Percentiles rank a stretch among this genome's conserved stretches.
Evolutionary conservation across 345 rosid genomes (phyloP).

Genomic region (Brassica incana): DNA sequence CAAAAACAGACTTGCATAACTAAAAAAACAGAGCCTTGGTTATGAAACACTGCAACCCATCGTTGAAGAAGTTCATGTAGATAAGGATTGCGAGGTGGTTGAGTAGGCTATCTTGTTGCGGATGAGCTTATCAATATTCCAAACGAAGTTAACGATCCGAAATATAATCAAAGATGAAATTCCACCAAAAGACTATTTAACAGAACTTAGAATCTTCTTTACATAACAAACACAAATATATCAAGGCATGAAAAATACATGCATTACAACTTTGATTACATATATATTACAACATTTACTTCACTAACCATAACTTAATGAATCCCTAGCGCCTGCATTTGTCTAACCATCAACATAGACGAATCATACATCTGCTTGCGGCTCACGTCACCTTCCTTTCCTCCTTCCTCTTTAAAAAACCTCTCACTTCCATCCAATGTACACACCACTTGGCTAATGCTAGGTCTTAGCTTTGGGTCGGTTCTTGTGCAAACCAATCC

Average conservation of each 20-base stretch:
- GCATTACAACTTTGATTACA: neutral
- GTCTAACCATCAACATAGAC: conserved; percentile 63
- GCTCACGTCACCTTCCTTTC: conserved; percentile 56
- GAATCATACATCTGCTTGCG: conserved; percentile 63
- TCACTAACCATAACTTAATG: conserved; percentile 43
- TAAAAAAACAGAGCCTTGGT: neutral
- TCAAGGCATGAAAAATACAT: neutral
- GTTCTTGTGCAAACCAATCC: conserved; percentile 86
- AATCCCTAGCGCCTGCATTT: conserved; percentile 86
- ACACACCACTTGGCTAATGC: conserved; percentile 77
- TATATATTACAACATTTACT: conserved; percentile 9
- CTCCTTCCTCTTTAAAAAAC: conserved; percentile 40
- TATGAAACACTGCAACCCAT: neutral
- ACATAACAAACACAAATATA: neutral
- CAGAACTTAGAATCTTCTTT: neutral
- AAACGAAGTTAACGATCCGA: neutral
- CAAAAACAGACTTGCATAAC: neutral
- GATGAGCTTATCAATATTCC: neutral
- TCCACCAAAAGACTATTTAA: neutral
- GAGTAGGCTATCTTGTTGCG: neutral
- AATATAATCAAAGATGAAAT: neutral
- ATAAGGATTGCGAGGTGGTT: neutral
- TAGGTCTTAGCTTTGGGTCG: conserved; percentile 68
- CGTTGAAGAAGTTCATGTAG: neutral
- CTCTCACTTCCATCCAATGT: conserved; percentile 81